Percentiles rank a stretch among this genome's conserved stretches.
These are phyloP conservation scores for Globisporangium lucens DNA, from an alignment of 352 stramenopile genomes.

Conservation along the genomic window DNA sequence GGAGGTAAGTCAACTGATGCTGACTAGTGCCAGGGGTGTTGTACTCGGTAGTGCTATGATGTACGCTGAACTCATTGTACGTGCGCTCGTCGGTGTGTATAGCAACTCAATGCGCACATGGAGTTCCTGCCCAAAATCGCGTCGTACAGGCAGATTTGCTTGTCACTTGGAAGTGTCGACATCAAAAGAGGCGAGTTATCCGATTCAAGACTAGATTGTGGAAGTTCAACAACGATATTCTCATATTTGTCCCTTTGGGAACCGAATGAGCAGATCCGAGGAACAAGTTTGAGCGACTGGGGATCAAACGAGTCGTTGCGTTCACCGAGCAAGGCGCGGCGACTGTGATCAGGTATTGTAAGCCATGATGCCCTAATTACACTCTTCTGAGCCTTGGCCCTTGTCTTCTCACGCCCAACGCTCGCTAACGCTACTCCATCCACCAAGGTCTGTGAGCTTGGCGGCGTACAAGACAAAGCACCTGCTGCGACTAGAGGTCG, in stretches of 20 bases:
- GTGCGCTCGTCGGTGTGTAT: not conserved
- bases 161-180: conserved; percentile 48
- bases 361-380: not conserved
- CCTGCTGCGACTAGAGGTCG: conserved; percentile 34
- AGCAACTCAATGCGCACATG: conserved; percentile 48
- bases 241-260: not conserved
- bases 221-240: not conserved
- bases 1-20: conserved; percentile 29
- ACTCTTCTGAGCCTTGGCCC: not conserved
- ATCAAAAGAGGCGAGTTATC: conserved; percentile 40
- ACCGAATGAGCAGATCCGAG: conserved; percentile 33
- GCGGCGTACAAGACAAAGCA: conserved; percentile 27
- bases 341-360: conserved; percentile 29
- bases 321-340: conserved; percentile 34
- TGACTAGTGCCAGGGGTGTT: not conserved
- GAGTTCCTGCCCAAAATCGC: conserved; percentile 37
- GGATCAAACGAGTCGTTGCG: conserved; percentile 38
- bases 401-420: not conserved
- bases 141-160: conserved; percentile 31
- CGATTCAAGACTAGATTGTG: not conserved
- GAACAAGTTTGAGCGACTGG: conserved; percentile 61
- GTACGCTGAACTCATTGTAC: not conserved
- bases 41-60: not conserved
- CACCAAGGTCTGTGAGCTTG: conserved; percentile 20
- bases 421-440: not conserved